A percentile compares a stretch with the other conserved stretches of the same genome.
Evolutionary conservation across 2,329 filamentous ascomycete species (phyloP).

Genomic region (Clarireedia hainanense): DNA sequence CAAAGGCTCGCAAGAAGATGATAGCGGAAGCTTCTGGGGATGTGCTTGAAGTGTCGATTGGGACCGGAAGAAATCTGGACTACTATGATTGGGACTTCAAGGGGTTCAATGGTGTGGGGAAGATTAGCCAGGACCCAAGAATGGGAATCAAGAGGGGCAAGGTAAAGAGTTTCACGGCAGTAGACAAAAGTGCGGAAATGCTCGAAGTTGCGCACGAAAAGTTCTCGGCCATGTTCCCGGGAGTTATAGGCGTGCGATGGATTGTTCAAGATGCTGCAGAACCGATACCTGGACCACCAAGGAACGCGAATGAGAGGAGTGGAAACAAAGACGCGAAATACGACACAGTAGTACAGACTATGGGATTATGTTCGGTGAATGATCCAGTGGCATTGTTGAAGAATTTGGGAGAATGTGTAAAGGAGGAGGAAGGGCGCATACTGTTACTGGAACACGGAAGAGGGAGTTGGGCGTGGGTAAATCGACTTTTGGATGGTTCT

Average conservation of each 20-base stretch:
- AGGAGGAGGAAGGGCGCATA: conserved; percentile 50
- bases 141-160: conserved; percentile 25
- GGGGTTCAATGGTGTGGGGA: conserved; percentile 19
- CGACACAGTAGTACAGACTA: conserved; percentile 57
- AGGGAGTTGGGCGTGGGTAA: conserved; percentile 46
- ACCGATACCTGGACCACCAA: conserved; percentile 22
- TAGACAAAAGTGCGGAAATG: conserved; percentile 55
- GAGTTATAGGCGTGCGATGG: conserved; percentile 35
- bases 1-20: conserved; percentile 41
- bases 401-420: conserved; percentile 44
- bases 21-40: conserved; percentile 43
- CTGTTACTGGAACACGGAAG: conserved; percentile 56
- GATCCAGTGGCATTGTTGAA: conserved; percentile 46
- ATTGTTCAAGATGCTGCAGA: conserved; percentile 25
- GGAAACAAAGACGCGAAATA: conserved; percentile 33
- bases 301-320: conserved; percentile 18
- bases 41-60: conserved; percentile 56
- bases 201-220: conserved; percentile 48
- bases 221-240: conserved; percentile 38
- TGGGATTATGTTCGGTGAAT: conserved; percentile 55
- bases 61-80: conserved; percentile 52
- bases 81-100: conserved; percentile 48
- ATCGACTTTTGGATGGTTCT: conserved; percentile 46
- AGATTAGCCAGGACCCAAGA: conserved; percentile 10
- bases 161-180: conserved; percentile 50